phyloP scores from a whole-genome alignment of 169 alveolate species.

The Plasmodium fragile region DNA sequence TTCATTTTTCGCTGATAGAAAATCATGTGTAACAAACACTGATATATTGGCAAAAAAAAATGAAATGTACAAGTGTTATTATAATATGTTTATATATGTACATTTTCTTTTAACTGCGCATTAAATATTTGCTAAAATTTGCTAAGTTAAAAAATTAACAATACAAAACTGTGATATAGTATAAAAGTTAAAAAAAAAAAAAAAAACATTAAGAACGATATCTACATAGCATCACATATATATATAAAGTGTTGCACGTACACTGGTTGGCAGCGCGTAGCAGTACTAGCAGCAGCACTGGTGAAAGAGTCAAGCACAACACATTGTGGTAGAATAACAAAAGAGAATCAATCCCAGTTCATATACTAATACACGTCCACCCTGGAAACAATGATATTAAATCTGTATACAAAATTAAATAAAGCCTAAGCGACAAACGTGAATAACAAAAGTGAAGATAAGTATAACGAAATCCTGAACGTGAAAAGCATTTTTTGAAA shows the following conservation, averaged over 20 bases:
- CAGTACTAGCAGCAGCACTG: neutral
- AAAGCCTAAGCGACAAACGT: neutral
- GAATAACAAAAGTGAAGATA: neutral
- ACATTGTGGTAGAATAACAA: neutral
- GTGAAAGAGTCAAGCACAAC: neutral
- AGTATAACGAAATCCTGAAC: neutral
- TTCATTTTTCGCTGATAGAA: conserved; percentile 1
- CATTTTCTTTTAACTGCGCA: neutral
- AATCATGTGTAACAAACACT: neutral
- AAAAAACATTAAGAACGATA: neutral
- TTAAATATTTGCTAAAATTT: neutral
- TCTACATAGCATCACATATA: neutral
- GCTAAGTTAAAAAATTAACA: neutral
- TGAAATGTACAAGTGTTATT: neutral
- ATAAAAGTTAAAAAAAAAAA: neutral
- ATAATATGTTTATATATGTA: neutral
- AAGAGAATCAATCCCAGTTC: neutral
- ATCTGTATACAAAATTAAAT: neutral
- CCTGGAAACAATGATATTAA: neutral
- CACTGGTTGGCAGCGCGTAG: neutral
- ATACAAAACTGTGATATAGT: neutral
- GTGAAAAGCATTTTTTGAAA: neutral
- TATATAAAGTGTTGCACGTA: neutral
- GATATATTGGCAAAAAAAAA: neutral
- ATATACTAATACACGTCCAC: neutral